A percentile compares a stretch with the other conserved stretches of the same genome.
Evolutionary conservation across 805 yeast genomes (phyloP).

Genomic region (Wickerhamomyces strasburgensis): DNA sequence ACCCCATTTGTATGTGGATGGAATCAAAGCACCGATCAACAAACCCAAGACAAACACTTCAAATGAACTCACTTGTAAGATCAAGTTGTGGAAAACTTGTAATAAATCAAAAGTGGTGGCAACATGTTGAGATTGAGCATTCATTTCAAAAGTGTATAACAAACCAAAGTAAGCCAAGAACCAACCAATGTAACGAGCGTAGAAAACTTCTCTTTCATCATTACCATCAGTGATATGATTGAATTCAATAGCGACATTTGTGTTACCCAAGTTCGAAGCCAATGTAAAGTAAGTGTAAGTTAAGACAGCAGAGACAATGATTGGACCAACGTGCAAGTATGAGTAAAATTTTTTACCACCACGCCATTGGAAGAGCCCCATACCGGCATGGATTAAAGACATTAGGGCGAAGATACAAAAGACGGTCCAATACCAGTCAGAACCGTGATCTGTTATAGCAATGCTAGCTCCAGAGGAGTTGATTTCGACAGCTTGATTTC

Average conservation of each 20-base stretch:
- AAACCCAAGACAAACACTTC: conserved; percentile 48
- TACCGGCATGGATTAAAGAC: conserved; percentile 27
- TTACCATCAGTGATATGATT: conserved; percentile 36
- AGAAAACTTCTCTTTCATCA: conserved; percentile 47
- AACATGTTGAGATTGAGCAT: conserved; percentile 18
- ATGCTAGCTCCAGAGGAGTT: conserved; percentile 37
- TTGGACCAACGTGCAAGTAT: conserved; percentile 36
- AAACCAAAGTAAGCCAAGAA: conserved; percentile 48
- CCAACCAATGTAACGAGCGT: conserved; percentile 53
- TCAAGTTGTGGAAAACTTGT: conserved; percentile 25
- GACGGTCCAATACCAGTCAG: conserved; percentile 65
- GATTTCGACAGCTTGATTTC: conserved; percentile 18
- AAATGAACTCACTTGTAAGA: conserved; percentile 38
- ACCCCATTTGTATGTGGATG: conserved; percentile 63
- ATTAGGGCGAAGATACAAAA: conserved; percentile 42
- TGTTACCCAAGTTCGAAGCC: conserved; percentile 56
- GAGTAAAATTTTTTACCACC: conserved; percentile 24
- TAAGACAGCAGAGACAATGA: conserved; percentile 36
- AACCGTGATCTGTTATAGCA: conserved; percentile 52
- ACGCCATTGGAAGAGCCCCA: conserved; percentile 20
- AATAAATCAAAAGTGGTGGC: conserved; percentile 12
- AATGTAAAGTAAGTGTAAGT: conserved; percentile 48
- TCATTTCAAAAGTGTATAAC: conserved; percentile 28
- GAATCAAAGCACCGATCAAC: conserved; percentile 51
- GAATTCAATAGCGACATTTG: conserved; percentile 43